These are phyloP conservation scores for Scheffersomyces stipitis DNA, from an alignment of 805 yeast species.

Conservation along the genomic window DNA sequence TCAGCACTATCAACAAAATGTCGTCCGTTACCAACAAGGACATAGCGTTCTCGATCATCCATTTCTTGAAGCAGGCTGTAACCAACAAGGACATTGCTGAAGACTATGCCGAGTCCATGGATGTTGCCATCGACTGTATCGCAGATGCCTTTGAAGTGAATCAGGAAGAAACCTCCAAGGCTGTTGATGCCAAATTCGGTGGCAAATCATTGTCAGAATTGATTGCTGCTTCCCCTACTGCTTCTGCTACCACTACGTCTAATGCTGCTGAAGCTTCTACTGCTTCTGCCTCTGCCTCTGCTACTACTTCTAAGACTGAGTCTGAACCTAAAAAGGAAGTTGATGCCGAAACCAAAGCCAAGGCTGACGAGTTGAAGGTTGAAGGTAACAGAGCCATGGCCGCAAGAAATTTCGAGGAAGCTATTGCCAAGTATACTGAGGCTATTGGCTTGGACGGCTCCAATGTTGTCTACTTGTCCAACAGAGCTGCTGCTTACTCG, in stretches of 20 bases:
- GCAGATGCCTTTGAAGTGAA: conserved; percentile 79
- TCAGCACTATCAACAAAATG: no score
- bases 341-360: conserved; percentile 56
- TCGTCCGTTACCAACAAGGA: conserved; percentile 52
- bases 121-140: conserved; percentile 91
- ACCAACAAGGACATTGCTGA: conserved; percentile 63
- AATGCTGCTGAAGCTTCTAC: conserved; percentile 14
- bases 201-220: conserved; percentile 51
- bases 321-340: no score
- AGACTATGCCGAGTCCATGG: conserved; percentile 85
- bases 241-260: conserved; percentile 4
- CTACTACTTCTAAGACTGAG: conserved; percentile 22
- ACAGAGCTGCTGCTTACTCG: conserved; percentile 96
- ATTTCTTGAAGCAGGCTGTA: conserved; percentile 62
- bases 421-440: conserved; percentile 74
- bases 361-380: conserved; percentile 81
- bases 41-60: conserved; percentile 70
- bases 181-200: conserved; percentile 49
- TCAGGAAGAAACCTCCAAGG: conserved; percentile 44
- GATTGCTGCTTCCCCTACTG: conserved; percentile 20
- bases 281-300: conserved; percentile 19
- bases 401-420: conserved; percentile 62
- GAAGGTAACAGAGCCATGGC: conserved; percentile 94
- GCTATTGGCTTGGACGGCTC: conserved; percentile 71
- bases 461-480: conserved; percentile 84